Base-by-base conservation (phyloP, 2,329 filamentous ascomycete genomes). In the Chaetothyriales sp. region DNA sequence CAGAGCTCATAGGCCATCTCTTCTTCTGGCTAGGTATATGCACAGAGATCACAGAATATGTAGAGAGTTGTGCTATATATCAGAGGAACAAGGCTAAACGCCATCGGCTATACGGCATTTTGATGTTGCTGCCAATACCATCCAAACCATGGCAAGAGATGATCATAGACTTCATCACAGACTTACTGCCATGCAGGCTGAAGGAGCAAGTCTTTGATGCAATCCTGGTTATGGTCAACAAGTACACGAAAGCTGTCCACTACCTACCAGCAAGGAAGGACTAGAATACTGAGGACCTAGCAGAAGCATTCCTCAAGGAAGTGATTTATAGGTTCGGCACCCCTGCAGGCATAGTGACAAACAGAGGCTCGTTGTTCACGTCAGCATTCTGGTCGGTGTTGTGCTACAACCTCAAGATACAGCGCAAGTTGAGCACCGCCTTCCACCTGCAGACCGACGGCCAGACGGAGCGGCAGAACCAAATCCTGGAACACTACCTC, bases 401-500 rank as follows among this genome's bases (percentile, higher is more conserved):
- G 44, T 48, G 46, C 28, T 43, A 44, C 7, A 26, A 32, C 2
- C 28, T 53, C 47, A 44, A 15, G n/a, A 50, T 43, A 39, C 49
- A 51, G 28, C 18, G 44, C 26, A 49, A 49, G 36, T 36, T 55
- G 26, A 49, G 28, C 19, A 55, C 25, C 8, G 42, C 43, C 7
- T 55, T 53, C n/a, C n/a, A n/a, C n/a, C n/a, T n/a, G n/a, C n/a
- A n/a, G n/a, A n/a, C n/a, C n/a, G n/a, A n/a, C n/a, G 45, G 48
- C 26, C 45, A 52, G 43, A 54, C 22, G 2, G 46, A 54, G 47
- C 15, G 47, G 39, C 49, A 25, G 26, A 54, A 54, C 43, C 45
- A 54, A 45, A 49, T 26, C 7, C 20, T 54, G n/a, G 39, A 54
- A 47, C 28, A 45, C 18, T 54, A 54, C 42, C 28, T 54, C 19